phyloP scores from a whole-genome alignment of 768 basidiomycete species.

The Lyophyllum shimeji region DNA sequence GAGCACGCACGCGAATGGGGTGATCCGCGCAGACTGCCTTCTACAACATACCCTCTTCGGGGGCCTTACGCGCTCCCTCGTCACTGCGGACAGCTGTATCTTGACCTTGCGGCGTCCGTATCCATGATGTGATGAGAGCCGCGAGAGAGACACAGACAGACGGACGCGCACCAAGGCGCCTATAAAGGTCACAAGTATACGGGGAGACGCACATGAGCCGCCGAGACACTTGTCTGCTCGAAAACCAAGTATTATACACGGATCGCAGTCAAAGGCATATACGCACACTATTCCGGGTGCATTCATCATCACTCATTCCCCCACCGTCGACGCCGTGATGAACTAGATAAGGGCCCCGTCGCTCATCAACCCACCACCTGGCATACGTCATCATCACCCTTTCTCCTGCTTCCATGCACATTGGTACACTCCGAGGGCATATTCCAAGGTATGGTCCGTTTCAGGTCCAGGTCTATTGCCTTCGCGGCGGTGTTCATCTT shows the following conservation, averaged over 20 bases:
- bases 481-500: not conserved
- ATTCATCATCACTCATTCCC: not conserved
- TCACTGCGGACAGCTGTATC: conserved; percentile 39
- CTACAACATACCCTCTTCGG: conserved; percentile 49
- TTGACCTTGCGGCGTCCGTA: conserved; percentile 40
- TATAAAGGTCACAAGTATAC: not conserved
- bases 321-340: not conserved
- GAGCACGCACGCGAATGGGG: conserved; percentile 36
- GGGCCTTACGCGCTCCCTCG: conserved; percentile 44
- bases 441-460: conserved; percentile 20
- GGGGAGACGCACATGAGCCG: not conserved
- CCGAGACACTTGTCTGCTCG: not conserved
- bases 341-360: not conserved
- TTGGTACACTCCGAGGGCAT: conserved; percentile 35
- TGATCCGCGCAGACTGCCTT: conserved; percentile 50
- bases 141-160: not conserved
- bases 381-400: conserved; percentile 7
- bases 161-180: not conserved
- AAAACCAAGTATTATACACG: conserved; percentile 6
- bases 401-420: conserved; percentile 27
- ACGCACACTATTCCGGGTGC: not conserved
- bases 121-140: not conserved
- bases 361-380: not conserved
- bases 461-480: conserved; percentile 6
- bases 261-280: not conserved